Evolutionary conservation across 768 basidiomycete species (phyloP).

Genomic region (Termitomyces sp.): DNA sequence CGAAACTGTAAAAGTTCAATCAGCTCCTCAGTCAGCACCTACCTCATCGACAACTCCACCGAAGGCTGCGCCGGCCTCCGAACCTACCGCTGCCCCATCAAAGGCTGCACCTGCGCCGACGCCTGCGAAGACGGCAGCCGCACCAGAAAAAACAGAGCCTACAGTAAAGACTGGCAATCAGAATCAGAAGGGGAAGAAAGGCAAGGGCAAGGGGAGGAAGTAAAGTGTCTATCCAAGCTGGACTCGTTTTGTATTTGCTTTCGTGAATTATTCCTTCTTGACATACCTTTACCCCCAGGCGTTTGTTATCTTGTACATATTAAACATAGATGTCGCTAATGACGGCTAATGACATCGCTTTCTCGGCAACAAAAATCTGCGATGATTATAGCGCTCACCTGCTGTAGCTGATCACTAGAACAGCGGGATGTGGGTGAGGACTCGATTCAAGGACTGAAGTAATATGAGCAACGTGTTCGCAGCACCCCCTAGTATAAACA

Average conservation of each 20-base stretch:
- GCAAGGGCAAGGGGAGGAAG: constrained; percentile 21
- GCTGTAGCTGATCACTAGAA: background rate
- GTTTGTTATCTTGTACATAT: constrained; percentile 13
- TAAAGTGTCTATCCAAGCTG: background rate
- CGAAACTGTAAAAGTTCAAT: constrained; percentile 19
- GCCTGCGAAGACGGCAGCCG: constrained; percentile 8
- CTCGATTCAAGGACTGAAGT: background rate
- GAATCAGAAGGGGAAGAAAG: constrained; percentile 24
- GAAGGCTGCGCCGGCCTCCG: constrained; percentile 6
- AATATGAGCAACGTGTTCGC: constrained; percentile 12
- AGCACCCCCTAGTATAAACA: constrained; percentile 5
- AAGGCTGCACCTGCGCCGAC: constrained; percentile 5
- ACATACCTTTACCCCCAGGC: constrained; percentile 11
- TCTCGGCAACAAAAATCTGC: constrained; percentile 2
- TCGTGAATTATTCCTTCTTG: constrained; percentile 17
- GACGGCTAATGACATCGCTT: constrained; percentile 4
- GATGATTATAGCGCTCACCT: background rate
- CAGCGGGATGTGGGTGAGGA: background rate
- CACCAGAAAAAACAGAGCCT: constrained; percentile 17
- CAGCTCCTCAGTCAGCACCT: constrained; percentile 17
- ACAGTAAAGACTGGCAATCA: constrained; percentile 14
- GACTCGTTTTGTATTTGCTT: constrained; percentile 12
- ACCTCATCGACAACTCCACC: constrained; percentile 9
- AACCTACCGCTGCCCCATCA: background rate
- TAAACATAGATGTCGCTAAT: constrained; percentile 10